Evolutionary conservation across 345 rosid species (phyloP), one percentile per base, ranked within the genome.

Genomic region (Syzygium grande): DNA sequence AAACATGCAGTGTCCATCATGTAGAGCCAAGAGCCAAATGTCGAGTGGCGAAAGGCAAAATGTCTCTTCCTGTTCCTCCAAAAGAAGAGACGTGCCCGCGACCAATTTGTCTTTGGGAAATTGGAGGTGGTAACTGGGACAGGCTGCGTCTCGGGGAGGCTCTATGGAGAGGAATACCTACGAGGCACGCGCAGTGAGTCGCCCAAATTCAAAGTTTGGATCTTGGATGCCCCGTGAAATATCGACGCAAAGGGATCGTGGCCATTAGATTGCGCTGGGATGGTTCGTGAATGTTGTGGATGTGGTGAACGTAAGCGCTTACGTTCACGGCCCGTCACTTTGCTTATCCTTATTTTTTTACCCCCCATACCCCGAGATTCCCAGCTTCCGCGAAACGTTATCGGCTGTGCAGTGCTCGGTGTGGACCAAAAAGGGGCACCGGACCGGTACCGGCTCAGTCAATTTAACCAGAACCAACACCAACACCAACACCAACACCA

Each of bases 1-100:
- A 14, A 27, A 61, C 2, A 73, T 9, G 1, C 25, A 19, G 7
- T 1, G 49, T 1, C 2, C 49, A 73, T 34, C 7, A 0, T 22
- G 25, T 5, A 1, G 83, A 38, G 83, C 49, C 25, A 38, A 73
- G 49, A 19, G 49, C n/a, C 83, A 17, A 73, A 7, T 5, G 49
- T 73, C 83, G 83, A 38, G 27, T 1, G 49, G 49, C 83, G 3
- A 4, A 73, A 73, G 83, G 49, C 27, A 22, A 68, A 38, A 73
- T 13, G 83, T 73, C 83, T 73, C 83, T 59, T 10, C 83, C 3
- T 19, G 49, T 38, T 41, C 83, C 83, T 19, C 83, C 22, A 38
- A 38, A 34, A 0, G 83, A 38, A 38, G 83, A 73, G 83, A 19
- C 83, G 83, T 19, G 12, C 12, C 49, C 11, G 83, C 49, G 27